A percentile compares a stretch with the other conserved stretches of the same genome.
Conservation (phyloP, 2,329 filamentous ascomycete species). For the Sarocladium oryzae region DNA sequence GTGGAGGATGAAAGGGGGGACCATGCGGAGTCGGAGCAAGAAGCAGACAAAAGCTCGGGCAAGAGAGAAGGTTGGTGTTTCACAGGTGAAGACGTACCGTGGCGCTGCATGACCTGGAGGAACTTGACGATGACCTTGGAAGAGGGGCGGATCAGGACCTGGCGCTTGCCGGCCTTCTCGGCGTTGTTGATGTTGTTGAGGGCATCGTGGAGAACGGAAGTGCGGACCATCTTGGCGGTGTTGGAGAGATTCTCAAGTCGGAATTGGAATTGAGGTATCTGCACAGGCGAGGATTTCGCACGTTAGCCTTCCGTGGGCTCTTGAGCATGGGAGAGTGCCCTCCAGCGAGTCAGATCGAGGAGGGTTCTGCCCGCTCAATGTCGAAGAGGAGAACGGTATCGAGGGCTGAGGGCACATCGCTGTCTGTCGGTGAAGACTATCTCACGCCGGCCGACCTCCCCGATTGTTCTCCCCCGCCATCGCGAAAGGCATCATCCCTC, state of each 20-base stretch:
- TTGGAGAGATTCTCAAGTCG: constrained; percentile 74
- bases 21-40: no score
- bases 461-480: constrained; percentile 60
- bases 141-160: constrained; percentile 94
- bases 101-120: constrained; percentile 97
- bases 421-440: constrained; percentile 18
- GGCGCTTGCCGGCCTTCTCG: constrained; percentile 99
- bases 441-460: constrained; percentile 15
- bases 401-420: constrained; percentile 16
- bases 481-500: constrained; percentile 37
- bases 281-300: constrained; percentile 25
- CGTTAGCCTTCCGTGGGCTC: constrained; percentile 57
- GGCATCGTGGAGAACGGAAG: constrained; percentile 98
- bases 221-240: constrained; percentile 94
- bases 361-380: constrained; percentile 66
- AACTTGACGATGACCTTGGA: constrained; percentile 99
- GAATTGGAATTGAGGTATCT: constrained; percentile 60
- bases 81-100: constrained; percentile 64
- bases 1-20: constrained; percentile 15
- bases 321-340: constrained; percentile 65
- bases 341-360: constrained; percentile 39
- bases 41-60: no score
- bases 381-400: constrained; percentile 58
- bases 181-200: constrained; percentile 99
- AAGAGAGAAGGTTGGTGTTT: constrained; percentile 5